Base-by-base conservation (phyloP, 257 asterid species). In the Solanum etuberosum region DNA sequence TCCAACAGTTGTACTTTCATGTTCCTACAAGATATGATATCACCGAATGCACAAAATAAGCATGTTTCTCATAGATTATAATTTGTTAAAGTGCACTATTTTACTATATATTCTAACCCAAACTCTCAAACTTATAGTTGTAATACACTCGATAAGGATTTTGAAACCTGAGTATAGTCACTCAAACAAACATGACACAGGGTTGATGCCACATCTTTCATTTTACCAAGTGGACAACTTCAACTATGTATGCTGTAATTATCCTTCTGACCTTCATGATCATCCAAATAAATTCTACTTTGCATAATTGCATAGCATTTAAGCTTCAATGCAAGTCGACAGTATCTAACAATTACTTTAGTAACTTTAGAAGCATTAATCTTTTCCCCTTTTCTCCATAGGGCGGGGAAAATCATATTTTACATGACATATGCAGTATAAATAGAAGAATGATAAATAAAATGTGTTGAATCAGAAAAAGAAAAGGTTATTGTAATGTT, bases 1-100 rank as follows among this genome's bases (percentile, higher is more conserved):
- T 86, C 99, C 99, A 82, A 96, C 98, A 63, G 99, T 92, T 38
- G 99, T 97, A 89, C 94, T 93, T 89, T 97, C 99, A 93, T 97
- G 99, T 90, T 94, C 99, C 99, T 97, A 76, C 85, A 87, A 90
- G 54, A 61, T 70, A 77, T 13, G 3, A 76, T 15, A 42, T 48
- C 40, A 34, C 23, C 76, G 4, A 23, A 23, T 59, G 85, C 51
- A 57, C 16, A 59, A 54, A 46, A 54, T 72, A 48, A 82, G 63
- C 57, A 85, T 27, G 54, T 59, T 43, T 31, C 57, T 46, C 71
- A 34, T 61, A 72, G 54, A 46, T 86, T 51, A 35, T 80, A 46
- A 18, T 80, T 51, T 16, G 15, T 48, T 46, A 16, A 46, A 29
- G 40, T 46, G 27, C 67, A 80, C 65, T 46, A 73, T 37, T 37